phyloP scores from a whole-genome alignment of 2,329 filamentous ascomycete species.

The Fusarium robinianum region DNA sequence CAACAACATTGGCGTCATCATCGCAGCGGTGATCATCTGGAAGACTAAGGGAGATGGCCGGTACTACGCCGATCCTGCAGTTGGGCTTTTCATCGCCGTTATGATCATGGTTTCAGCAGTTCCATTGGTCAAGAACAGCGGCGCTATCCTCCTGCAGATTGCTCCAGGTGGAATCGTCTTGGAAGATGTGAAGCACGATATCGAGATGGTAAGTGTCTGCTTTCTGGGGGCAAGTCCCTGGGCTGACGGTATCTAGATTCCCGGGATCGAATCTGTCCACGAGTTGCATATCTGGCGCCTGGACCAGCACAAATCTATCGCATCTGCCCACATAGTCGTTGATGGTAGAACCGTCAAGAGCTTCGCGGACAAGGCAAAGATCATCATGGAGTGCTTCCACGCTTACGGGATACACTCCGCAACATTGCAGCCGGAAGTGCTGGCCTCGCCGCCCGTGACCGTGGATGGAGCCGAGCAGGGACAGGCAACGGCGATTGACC shows the following conservation, averaged over 20 bases:
- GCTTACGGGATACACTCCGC: constrained; percentile 74
- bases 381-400: constrained; percentile 70
- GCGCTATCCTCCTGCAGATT: constrained; percentile 69
- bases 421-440: constrained; percentile 69
- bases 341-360: constrained; percentile 57
- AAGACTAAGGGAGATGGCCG: constrained; percentile 58
- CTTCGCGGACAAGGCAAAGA: constrained; percentile 65
- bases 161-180: constrained; percentile 63
- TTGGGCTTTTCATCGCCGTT: constrained; percentile 70
- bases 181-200: constrained; percentile 68
- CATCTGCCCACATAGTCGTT: constrained; percentile 70
- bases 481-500: constrained; percentile 16
- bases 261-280: constrained; percentile 68
- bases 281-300: constrained; percentile 77
- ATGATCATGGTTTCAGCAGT: constrained; percentile 70
- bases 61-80: constrained; percentile 73
- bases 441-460: constrained; percentile 16
- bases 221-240: not conserved
- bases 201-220: constrained; percentile 58
- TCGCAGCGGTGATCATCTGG: constrained; percentile 72
- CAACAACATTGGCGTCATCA: constrained; percentile 77
- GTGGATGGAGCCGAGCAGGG: constrained; percentile 11
- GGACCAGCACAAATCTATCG: constrained; percentile 70
- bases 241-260: constrained; percentile 53
- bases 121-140: constrained; percentile 65